Percentiles rank a stretch among this genome's conserved stretches.
phyloP scores from a whole-genome alignment of 805 yeast genomes.

The Wickerhamiella vanderwaltii region DNA sequence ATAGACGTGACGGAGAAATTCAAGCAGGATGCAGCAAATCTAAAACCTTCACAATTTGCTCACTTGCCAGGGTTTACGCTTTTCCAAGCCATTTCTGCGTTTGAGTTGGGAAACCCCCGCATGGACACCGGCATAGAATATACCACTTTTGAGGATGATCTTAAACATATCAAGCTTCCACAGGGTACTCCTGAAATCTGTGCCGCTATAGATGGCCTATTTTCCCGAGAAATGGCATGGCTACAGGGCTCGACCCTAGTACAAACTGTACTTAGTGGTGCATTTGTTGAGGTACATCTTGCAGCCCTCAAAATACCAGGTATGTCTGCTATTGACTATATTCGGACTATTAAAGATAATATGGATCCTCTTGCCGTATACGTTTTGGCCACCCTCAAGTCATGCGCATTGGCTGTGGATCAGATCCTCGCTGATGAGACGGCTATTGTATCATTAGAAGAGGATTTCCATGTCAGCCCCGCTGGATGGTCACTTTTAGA shows the following conservation, averaged over 20 bases:
- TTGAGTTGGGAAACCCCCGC: constrained; percentile 54
- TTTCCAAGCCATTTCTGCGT: constrained; percentile 76
- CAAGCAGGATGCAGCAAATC: constrained; percentile 14
- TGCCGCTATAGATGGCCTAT: constrained; percentile 42
- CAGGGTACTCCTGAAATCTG: constrained; percentile 34
- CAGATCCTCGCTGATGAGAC: constrained; percentile 15
- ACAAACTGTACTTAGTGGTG: constrained; percentile 65
- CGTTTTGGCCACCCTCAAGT: constrained; percentile 22
- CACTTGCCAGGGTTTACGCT: constrained; percentile 51
- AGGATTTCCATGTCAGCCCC: constrained; percentile 32
- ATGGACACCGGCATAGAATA: constrained; percentile 68
- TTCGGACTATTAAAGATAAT: neutral
- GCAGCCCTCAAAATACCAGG: constrained; percentile 5
- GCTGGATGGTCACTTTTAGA: constrained; percentile 41
- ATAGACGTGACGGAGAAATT: constrained; percentile 23
- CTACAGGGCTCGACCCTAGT: constrained; percentile 58
- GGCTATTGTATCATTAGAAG: constrained; percentile 25
- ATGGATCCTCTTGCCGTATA: constrained; percentile 13
- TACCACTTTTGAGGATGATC: constrained; percentile 33
- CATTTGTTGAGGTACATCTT: constrained; percentile 54
- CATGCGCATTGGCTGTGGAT: constrained; percentile 16
- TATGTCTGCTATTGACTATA: neutral
- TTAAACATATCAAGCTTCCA: constrained; percentile 29
- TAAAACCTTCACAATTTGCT: constrained; percentile 44
- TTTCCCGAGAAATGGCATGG: constrained; percentile 57